Evolutionary conservation across 2,329 filamentous ascomycete genomes (phyloP).

Genomic region (Fusarium sp.): DNA sequence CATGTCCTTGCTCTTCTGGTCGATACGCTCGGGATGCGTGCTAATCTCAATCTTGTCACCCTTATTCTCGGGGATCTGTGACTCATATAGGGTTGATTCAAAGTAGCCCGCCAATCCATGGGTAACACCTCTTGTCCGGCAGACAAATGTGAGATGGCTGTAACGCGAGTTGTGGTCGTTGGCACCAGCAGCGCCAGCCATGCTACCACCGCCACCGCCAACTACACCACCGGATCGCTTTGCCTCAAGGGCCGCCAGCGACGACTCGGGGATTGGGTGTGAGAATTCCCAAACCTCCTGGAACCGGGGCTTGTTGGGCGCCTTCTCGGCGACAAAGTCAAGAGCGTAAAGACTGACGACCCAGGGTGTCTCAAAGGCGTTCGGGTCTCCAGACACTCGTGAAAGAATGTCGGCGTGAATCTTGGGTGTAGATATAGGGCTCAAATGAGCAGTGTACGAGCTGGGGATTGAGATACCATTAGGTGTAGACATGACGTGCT

Average conservation of each 20-base stretch:
- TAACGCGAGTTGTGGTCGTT: conserved; percentile 94
- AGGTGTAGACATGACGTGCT: conserved; percentile 82
- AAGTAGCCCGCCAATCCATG: conserved; percentile 97
- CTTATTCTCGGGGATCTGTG: conserved; percentile 54
- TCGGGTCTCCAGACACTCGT: conserved; percentile 71
- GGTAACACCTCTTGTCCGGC: conserved; percentile 82
- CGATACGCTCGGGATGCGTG: conserved; percentile 92
- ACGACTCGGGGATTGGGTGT: conserved; percentile 75
- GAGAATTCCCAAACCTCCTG: conserved; percentile 85
- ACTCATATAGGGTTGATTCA: conserved; percentile 90
- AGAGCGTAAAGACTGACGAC: conserved; percentile 93
- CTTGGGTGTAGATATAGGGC: conserved; percentile 90
- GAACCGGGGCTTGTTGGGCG: conserved; percentile 72
- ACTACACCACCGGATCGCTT: conserved; percentile 74
- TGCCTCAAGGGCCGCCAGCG: conserved; percentile 67
- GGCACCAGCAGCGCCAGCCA: conserved; percentile 80
- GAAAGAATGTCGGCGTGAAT: conserved; percentile 83
- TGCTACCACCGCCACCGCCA: conserved; percentile 77
- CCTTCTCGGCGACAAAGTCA: conserved; percentile 81
- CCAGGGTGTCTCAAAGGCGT: conserved; percentile 90
- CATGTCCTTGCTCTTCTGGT: conserved; percentile 95
- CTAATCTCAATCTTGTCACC: conserved; percentile 82
- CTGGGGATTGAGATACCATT: conserved; percentile 94
- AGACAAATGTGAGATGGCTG: conserved; percentile 82
- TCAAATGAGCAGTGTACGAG: conserved; percentile 93